A percentile compares a stretch with the other conserved stretches of the same genome.
These are phyloP conservation scores for Suillus bovinus DNA, from an alignment of 768 basidiomycete genomes.

Conservation along the genomic window DNA sequence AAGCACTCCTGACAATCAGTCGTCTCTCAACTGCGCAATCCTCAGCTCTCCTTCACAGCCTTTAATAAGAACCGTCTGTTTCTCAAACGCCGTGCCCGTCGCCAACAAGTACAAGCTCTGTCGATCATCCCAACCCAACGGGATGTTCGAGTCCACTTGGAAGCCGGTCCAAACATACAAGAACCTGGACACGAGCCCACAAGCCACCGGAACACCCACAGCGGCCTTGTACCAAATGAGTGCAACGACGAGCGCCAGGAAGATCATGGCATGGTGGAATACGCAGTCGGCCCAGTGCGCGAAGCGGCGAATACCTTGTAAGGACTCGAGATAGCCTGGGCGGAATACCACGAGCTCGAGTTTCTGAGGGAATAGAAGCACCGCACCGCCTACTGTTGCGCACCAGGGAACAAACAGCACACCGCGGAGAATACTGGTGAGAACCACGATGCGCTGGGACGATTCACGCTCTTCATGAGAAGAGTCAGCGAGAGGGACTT, in stretches of 20 bases:
- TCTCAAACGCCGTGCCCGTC: constrained; percentile 18
- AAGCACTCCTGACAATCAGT: background rate
- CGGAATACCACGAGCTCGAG: constrained; percentile 30
- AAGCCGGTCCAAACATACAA: constrained; percentile 31
- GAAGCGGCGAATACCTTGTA: constrained; percentile 36
- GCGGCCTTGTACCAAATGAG: constrained; percentile 21
- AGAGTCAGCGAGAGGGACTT: background rate
- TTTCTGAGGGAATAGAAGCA: constrained; percentile 30
- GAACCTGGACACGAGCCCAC: constrained; percentile 21
- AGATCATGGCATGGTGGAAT: constrained; percentile 34
- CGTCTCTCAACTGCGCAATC: background rate
- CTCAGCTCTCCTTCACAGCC: background rate
- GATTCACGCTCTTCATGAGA: background rate
- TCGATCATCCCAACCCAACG: constrained; percentile 33
- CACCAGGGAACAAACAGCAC: constrained; percentile 39
- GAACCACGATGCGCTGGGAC: background rate
- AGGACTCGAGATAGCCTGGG: constrained; percentile 29
- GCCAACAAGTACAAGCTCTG: constrained; percentile 36
- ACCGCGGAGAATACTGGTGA: constrained; percentile 14
- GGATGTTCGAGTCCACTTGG: constrained; percentile 22
- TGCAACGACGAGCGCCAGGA: constrained; percentile 24
- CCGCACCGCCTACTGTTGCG: constrained; percentile 32
- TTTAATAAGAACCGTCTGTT: constrained; percentile 7
- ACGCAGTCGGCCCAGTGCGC: constrained; percentile 39
- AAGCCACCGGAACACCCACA: constrained; percentile 23